phyloP scores from a whole-genome alignment of 1,284 basidiomycete species.

The Heterobasidion parviporum region DNA sequence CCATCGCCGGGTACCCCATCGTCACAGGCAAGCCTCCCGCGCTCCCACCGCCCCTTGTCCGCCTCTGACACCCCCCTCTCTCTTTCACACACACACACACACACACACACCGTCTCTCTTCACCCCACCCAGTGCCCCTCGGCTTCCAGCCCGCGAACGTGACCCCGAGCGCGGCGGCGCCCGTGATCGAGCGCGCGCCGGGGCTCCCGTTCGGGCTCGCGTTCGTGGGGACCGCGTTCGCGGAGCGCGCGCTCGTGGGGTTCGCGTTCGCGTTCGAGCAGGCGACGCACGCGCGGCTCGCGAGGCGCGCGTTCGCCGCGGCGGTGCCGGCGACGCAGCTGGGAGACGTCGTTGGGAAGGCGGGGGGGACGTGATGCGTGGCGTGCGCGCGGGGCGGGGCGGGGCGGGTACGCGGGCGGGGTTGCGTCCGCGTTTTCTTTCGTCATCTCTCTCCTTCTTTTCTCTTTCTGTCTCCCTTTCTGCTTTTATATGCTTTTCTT shows the following conservation, averaged over 20 bases:
- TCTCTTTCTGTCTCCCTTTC: too few species aligned
- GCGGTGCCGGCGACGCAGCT: conserved; percentile 59
- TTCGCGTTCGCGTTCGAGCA: conserved; percentile 64
- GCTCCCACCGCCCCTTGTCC: too few species aligned
- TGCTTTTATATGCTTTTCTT: too few species aligned
- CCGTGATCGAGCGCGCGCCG: conserved; percentile 23
- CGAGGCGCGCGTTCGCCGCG: conserved; percentile 40
- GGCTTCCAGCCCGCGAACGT: conserved; percentile 50
- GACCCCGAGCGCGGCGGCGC: conserved; percentile 19
- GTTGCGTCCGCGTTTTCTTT: not conserved
- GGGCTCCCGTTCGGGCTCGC: conserved; percentile 57
- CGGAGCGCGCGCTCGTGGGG: conserved; percentile 49
- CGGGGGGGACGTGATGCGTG: not conserved
- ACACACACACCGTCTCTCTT: too few species aligned
- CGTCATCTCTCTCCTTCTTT: too few species aligned
- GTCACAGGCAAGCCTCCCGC: conserved; percentile 35
- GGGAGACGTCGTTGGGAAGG: conserved; percentile 31
- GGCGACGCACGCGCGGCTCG: conserved; percentile 44
- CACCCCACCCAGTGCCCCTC: conserved; percentile 46
- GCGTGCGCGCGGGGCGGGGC: too few species aligned
- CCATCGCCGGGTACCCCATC: conserved; percentile 54
- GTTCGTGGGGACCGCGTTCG: conserved; percentile 57
- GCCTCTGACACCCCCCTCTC: not conserved
- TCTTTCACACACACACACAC: too few species aligned
- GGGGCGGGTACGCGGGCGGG: too few species aligned